These are phyloP conservation scores for Tremella mesenterica DNA, from an alignment of 768 basidiomycete species.

Conservation along the genomic window DNA sequence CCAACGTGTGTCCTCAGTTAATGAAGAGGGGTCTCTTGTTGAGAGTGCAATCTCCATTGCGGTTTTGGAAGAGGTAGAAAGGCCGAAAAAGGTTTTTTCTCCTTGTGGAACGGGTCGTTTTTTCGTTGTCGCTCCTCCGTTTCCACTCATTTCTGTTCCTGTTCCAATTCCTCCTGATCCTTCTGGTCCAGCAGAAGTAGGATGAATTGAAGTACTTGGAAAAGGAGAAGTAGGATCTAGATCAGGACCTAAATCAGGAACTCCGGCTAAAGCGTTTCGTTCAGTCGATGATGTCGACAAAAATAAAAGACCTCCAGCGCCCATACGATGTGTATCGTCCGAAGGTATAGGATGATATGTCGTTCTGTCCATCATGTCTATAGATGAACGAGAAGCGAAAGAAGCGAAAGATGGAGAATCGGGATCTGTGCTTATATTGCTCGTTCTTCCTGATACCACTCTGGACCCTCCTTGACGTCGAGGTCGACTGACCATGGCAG, in stretches of 20 bases:
- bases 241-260: conserved; percentile 39
- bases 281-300: background rate
- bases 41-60: conserved; percentile 17
- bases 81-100: conserved; percentile 43
- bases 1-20: conserved; percentile 27
- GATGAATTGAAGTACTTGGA: no score
- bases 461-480: conserved; percentile 14
- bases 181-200: background rate
- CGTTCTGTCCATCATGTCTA: conserved; percentile 1
- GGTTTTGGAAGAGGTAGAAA: conserved; percentile 16
- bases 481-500: conserved; percentile 9
- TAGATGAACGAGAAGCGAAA: background rate
- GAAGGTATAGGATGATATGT: conserved; percentile 58
- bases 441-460: conserved; percentile 26
- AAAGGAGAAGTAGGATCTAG: no score
- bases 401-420: background rate
- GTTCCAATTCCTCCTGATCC: background rate
- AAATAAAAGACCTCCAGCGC: conserved; percentile 51
- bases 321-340: conserved; percentile 66
- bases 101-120: conserved; percentile 13
- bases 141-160: background rate
- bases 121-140: background rate
- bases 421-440: background rate
- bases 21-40: no score
- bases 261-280: conserved; percentile 6